A percentile compares a stretch with the other conserved stretches of the same genome.
phyloP scores from a whole-genome alignment of 129 eudicot genomes.

The Saposhnikovia divaricata region DNA sequence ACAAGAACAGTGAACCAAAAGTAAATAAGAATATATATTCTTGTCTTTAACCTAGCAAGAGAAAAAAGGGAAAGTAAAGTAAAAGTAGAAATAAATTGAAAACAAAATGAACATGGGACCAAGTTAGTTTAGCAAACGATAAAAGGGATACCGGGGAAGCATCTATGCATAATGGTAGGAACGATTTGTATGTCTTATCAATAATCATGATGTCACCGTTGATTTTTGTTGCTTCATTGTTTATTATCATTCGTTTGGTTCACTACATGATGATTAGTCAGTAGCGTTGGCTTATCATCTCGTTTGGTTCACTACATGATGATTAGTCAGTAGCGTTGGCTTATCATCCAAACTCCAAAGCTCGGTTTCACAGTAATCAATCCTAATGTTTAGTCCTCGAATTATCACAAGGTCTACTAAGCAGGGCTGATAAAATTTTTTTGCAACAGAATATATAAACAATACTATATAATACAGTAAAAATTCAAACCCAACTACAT shows the following conservation, averaged over 20 bases:
- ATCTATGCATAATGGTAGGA: not conserved
- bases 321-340: too few relatives aligned
- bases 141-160: not conserved
- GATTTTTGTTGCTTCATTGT: not conserved
- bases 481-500: too few relatives aligned
- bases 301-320: not conserved
- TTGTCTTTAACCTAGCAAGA: not conserved
- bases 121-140: not conserved
- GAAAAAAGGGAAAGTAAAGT: not conserved
- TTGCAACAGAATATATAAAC: too few relatives aligned
- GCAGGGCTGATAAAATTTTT: too few relatives aligned
- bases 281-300: too few relatives aligned
- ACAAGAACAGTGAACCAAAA: not conserved
- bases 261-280: not conserved
- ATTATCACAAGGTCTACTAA: too few relatives aligned
- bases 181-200: not conserved
- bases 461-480: too few relatives aligned
- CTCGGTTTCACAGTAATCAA: too few relatives aligned
- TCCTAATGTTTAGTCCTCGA: too few relatives aligned
- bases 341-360: too few relatives aligned
- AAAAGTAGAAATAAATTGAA: not conserved
- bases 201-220: not conserved
- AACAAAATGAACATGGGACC: not conserved
- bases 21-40: not conserved
- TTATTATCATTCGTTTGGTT: not conserved